Evolutionary conservation across 129 eudicot species (phyloP), one percentile per base, ranked within the genome.

Genomic region (Flaveria trinervia): DNA sequence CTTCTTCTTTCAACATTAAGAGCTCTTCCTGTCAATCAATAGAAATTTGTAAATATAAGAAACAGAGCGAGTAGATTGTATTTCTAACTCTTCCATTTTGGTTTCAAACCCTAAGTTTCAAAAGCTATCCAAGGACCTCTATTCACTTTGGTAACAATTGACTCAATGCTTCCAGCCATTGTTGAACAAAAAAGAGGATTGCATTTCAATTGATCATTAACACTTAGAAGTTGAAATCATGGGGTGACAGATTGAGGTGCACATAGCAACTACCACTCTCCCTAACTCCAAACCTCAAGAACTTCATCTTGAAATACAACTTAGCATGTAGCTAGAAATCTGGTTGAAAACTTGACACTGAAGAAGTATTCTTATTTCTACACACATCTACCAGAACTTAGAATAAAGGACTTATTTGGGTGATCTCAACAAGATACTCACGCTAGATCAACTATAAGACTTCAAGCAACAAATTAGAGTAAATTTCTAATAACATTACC

Each of bases 1-100:
- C 85, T 79, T 89, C 92, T 41, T 82, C 88, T 17, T 79, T 84
- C 85, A 92, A 73, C 71, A 76, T 83, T 22, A 88, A 86, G 77
- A 95, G 68, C 83, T 95, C 96, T 76, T 88, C 92, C 96, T 89
- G 90, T 73, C 83, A 80, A 82, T 33, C 84, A 62, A 61, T 20
- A 69, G 10, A 74, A 59, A 45, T 60, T 70, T 28, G 45, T 70
- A 17, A 71, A 33, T 64, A 65, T 22, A 56, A 15, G 52, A 20
- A 56, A 51, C 16, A 50, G 65, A 48, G 43, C 61, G 73, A 13
- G 49, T 23, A 73, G 28, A 55, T n/a, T 80, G 43, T 13, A 36
- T 7, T 72, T 28, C 50, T 51, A 36, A 71, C 60, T 49, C 73
- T 71, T 76, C 65, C 74, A 54, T 64, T 49, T 51, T 16, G 33